A percentile compares a stretch with the other conserved stretches of the same genome.
Conservation (phyloP, 208 protist genomes). For the Lotmaria passim region DNA sequence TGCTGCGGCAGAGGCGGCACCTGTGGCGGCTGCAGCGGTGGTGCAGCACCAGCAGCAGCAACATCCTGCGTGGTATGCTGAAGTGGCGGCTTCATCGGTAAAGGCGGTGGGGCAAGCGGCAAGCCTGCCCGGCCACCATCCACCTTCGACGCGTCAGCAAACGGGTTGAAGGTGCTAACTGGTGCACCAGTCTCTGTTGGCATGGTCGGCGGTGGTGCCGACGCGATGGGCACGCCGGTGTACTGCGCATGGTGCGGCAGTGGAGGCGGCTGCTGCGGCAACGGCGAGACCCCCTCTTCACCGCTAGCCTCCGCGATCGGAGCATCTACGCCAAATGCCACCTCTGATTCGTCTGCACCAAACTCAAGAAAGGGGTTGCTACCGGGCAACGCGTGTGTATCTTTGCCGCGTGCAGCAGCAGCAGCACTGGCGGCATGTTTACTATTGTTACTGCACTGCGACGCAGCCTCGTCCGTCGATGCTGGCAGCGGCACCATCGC, state of each 20-base stretch:
- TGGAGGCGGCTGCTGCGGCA: conserved; percentile 6
- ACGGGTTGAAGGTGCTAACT: background rate
- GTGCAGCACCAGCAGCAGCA: background rate
- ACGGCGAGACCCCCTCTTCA: no score
- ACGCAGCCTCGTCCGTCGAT: conserved; percentile 3
- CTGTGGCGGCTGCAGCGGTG: conserved; percentile 5
- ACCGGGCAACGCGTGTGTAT: background rate
- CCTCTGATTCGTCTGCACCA: conserved; percentile 1
- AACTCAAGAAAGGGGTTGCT: conserved; percentile 14
- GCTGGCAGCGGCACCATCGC: conserved; percentile 25
- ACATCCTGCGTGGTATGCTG: background rate
- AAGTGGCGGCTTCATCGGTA: background rate
- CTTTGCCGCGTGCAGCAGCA: no score
- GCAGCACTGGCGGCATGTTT: no score
- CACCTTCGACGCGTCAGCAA: background rate
- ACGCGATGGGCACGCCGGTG: background rate
- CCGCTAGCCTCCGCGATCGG: background rate
- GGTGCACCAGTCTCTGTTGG: background rate
- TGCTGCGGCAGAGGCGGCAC: conserved; percentile 11
- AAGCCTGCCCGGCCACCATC: background rate
- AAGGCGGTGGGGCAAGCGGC: conserved; percentile 3
- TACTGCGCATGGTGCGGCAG: conserved; percentile 16
- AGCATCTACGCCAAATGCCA: background rate
- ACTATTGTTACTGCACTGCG: no score
- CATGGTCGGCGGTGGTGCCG: background rate